Evolutionary conservation across 2,329 filamentous ascomycete genomes (phyloP).

Genomic region (Monosporascus cannonballus): DNA sequence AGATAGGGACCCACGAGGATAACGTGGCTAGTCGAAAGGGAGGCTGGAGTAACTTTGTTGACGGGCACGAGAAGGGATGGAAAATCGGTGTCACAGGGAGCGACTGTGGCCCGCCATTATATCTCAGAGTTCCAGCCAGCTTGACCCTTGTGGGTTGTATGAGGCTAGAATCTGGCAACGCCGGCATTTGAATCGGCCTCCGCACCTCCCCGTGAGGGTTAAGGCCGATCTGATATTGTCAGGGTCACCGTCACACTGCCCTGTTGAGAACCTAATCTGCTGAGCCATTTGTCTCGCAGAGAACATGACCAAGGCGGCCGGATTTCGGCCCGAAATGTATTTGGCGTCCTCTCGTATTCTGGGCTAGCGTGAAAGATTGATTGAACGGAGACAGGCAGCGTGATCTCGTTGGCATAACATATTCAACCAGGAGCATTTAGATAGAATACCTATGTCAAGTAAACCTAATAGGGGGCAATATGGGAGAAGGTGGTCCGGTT

Average conservation of each 20-base stretch:
- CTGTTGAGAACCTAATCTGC: neutral
- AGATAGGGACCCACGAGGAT: neutral
- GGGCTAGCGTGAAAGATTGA: neutral
- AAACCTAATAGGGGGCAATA: conserved; percentile 6
- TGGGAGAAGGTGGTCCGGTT: neutral
- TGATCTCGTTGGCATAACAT: neutral
- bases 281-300: neutral
- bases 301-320: neutral
- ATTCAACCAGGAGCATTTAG: neutral
- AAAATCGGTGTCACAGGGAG: neutral
- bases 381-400: neutral
- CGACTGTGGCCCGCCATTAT: conserved; percentile 5
- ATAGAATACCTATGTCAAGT: neutral
- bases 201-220: neutral
- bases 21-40: conserved; percentile 11
- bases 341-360: neutral
- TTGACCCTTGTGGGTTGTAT: neutral
- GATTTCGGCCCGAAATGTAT: neutral
- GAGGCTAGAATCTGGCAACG: neutral
- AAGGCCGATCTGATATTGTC: neutral
- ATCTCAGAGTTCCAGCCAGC: conserved; percentile 1
- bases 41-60: conserved; percentile 13
- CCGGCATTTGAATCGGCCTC: neutral
- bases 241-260: neutral
- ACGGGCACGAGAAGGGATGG: conserved; percentile 8